These are phyloP conservation scores for Daedaleopsis sinensis DNA, from an alignment of 768 basidiomycete genomes.

Conservation along the genomic window DNA sequence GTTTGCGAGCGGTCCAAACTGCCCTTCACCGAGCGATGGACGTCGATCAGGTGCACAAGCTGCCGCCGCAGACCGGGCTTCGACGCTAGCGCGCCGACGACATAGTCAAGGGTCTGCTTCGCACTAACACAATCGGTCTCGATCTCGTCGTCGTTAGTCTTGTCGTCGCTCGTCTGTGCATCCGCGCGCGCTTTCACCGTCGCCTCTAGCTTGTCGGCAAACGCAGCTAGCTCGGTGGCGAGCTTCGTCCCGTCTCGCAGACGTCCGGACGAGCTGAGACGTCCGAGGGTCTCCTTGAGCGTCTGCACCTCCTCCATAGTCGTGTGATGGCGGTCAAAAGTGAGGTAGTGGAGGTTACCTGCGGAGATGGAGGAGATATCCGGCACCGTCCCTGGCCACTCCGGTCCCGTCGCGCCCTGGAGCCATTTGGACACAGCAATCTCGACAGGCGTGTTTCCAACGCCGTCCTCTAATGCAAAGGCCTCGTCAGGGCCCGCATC, in stretches of 20 bases:
- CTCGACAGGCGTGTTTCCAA: slow-evolving; percentile 36
- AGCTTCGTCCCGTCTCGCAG: slow-evolving; percentile 26
- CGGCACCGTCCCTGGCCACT: background rate
- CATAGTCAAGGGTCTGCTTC: slow-evolving; percentile 11
- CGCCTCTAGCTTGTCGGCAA: slow-evolving; percentile 21
- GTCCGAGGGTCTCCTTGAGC: slow-evolving; percentile 15
- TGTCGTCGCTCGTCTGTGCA: background rate
- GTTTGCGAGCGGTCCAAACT: slow-evolving; percentile 9
- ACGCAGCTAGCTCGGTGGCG: slow-evolving; percentile 19
- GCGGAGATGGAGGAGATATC: background rate
- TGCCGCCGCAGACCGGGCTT: slow-evolving; percentile 7
- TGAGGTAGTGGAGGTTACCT: background rate
- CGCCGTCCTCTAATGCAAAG: slow-evolving; percentile 49
- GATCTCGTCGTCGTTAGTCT: slow-evolving; percentile 2
- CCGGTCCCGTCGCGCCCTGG: background rate
- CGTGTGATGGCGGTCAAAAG: background rate
- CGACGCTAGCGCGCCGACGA: slow-evolving; percentile 15
- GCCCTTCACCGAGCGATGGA: slow-evolving; percentile 22
- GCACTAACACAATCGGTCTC: background rate
- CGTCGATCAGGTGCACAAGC: slow-evolving; percentile 28
- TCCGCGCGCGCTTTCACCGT: slow-evolving; percentile 9
- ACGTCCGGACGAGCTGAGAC: slow-evolving; percentile 18
- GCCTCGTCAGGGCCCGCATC: slow-evolving; percentile 40
- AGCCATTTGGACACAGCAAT: slow-evolving; percentile 24
- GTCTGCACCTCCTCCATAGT: slow-evolving; percentile 17